Percentiles rank a stretch among this genome's conserved stretches.
These are phyloP conservation scores for Trichocladium uniseriatum DNA, from an alignment of 495 filamentous ascomycete genomes.

Conservation along the genomic window DNA sequence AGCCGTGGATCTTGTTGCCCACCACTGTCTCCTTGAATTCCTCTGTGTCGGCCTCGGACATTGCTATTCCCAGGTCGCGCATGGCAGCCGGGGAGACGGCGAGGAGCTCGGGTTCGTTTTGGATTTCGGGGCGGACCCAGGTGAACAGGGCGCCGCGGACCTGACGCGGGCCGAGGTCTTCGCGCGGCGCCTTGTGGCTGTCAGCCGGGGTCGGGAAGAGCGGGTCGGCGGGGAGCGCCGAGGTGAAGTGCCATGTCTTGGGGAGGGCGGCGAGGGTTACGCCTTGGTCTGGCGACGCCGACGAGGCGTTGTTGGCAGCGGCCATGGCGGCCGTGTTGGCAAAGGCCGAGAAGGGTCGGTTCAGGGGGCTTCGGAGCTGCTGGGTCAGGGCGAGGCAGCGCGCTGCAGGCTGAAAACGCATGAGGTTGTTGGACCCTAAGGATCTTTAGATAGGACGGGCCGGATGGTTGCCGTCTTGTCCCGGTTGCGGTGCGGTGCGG, in stretches of 20 bases:
- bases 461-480: neutral
- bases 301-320: slow-evolving; percentile 10
- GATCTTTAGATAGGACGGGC: too few relatives aligned
- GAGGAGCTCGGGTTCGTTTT: slow-evolving; percentile 65
- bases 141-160: slow-evolving; percentile 84
- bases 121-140: slow-evolving; percentile 71
- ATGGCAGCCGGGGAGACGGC: slow-evolving; percentile 68
- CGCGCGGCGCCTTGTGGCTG: slow-evolving; percentile 70
- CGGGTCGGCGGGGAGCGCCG: slow-evolving; percentile 66
- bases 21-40: slow-evolving; percentile 68
- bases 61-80: slow-evolving; percentile 62
- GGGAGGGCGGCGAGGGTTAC: slow-evolving; percentile 59
- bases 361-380: slow-evolving; percentile 14
- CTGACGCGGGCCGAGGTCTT: slow-evolving; percentile 66
- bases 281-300: slow-evolving; percentile 10
- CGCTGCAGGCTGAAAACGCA: slow-evolving; percentile 23
- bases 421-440: slow-evolving; percentile 1
- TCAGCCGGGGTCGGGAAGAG: slow-evolving; percentile 67
- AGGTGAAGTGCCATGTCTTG: slow-evolving; percentile 80
- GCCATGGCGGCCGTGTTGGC: slow-evolving; percentile 11
- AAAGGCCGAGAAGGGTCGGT: slow-evolving; percentile 7
- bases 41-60: slow-evolving; percentile 56
- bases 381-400: slow-evolving; percentile 26
- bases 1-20: slow-evolving; percentile 67
- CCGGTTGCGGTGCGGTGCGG: neutral